A percentile compares a stretch with the other conserved stretches of the same genome.
These are phyloP conservation scores for Colletotrichum siamense DNA, from an alignment of 2,329 filamentous ascomycete genomes.

Conservation along the genomic window DNA sequence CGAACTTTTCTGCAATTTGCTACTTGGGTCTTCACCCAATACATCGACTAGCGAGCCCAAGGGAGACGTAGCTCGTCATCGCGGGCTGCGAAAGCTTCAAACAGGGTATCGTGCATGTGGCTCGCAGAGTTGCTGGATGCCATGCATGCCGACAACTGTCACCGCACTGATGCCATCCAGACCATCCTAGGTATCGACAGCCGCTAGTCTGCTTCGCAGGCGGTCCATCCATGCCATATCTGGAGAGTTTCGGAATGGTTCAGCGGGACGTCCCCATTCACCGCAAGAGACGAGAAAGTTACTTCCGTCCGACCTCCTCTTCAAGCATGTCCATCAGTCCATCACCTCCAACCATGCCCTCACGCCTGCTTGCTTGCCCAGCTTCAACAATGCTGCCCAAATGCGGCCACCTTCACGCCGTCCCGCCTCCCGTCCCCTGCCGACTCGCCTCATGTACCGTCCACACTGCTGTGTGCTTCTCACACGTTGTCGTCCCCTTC, in stretches of 20 bases:
- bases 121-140: neutral
- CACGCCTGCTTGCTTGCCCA: neutral
- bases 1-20: neutral
- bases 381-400: conserved; percentile 1
- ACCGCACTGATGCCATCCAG: conserved; percentile 18
- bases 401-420: conserved; percentile 11
- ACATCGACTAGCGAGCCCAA: neutral
- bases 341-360: neutral
- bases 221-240: conserved; percentile 1
- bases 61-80: conserved; percentile 2
- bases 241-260: conserved; percentile 6
- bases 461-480: neutral
- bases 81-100: neutral
- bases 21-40: neutral
- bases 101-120: neutral
- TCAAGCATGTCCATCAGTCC: neutral
- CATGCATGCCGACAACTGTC: conserved; percentile 15
- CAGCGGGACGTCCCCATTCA: conserved; percentile 5
- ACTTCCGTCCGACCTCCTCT: neutral
- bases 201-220: neutral
- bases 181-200: neutral
- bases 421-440: neutral
- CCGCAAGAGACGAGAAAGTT: conserved; percentile 8
- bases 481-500: neutral
- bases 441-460: neutral